A percentile compares a stretch with the other conserved stretches of the same genome.
Evolutionary conservation across 139 green algal species (phyloP).

Genomic region (Chlorella sp.): DNA sequence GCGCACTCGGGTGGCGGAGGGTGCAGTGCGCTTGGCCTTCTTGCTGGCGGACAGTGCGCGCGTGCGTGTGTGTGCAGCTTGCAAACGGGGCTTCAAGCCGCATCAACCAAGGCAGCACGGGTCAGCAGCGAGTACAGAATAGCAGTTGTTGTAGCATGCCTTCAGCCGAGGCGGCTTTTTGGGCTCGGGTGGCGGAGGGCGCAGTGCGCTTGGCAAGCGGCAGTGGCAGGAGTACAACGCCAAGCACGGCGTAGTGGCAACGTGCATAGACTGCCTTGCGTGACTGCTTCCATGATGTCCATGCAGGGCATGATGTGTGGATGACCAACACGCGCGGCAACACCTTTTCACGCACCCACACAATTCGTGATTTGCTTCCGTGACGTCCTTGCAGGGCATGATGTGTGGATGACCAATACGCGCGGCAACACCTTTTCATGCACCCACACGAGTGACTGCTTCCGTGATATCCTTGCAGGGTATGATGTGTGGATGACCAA

Average conservation of each 20-base stretch:
- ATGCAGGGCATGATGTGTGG: constrained; percentile 59
- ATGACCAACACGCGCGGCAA: constrained; percentile 54
- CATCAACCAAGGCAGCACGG: too few species aligned
- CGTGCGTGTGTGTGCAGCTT: too few species aligned
- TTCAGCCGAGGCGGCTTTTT: neutral
- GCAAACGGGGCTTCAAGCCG: too few species aligned
- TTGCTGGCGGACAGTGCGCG: too few species aligned
- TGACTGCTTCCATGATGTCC: neutral
- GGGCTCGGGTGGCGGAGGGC: neutral
- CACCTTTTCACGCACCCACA: constrained; percentile 41
- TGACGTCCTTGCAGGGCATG: constrained; percentile 30
- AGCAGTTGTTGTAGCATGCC: too few species aligned
- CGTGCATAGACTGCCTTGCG: neutral
- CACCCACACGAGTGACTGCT: constrained; percentile 23
- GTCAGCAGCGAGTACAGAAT: too few species aligned
- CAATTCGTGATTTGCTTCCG: too few species aligned
- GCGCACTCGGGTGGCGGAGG: neutral
- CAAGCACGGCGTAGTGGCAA: neutral
- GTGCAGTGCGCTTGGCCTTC: too few species aligned
- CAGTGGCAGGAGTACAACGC: too few species aligned
- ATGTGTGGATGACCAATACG: constrained; percentile 63
- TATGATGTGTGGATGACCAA: constrained; percentile 66
- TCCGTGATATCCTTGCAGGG: constrained; percentile 16
- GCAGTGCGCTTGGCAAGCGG: too few species aligned
- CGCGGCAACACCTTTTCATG: constrained; percentile 47